phyloP scores from a whole-genome alignment of 2,329 filamentous ascomycete genomes.

The Cladosporium sphaerospermum region DNA sequence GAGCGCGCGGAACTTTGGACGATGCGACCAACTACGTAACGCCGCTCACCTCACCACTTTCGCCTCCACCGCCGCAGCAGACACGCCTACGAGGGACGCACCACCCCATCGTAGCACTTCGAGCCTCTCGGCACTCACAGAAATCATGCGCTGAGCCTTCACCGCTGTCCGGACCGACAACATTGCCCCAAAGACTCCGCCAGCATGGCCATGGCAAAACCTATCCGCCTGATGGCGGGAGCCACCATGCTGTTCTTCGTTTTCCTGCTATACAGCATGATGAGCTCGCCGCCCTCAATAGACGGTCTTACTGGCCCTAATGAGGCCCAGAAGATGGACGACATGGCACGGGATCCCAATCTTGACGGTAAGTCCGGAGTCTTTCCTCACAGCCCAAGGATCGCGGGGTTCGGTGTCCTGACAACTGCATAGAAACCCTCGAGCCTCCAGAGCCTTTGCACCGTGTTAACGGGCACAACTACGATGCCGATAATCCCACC shows the following conservation, averaged over 20 bases:
- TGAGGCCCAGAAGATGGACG: conserved; percentile 40
- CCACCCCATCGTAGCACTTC: not conserved
- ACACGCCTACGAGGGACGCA: not conserved
- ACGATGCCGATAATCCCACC: conserved; percentile 66
- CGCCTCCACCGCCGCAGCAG: not conserved
- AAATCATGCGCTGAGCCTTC: conserved; percentile 10
- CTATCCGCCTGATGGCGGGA: conserved; percentile 71
- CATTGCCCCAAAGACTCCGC: not conserved
- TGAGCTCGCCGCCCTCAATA: conserved; percentile 37
- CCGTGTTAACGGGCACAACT: conserved; percentile 64
- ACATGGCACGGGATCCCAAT: conserved; percentile 75
- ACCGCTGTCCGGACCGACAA: not conserved
- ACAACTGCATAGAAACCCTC: conserved; percentile 56
- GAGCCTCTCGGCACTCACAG: not conserved
- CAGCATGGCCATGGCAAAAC: conserved; percentile 77
- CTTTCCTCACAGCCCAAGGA: not conserved
- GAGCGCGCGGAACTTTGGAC: not conserved
- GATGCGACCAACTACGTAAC: not conserved
- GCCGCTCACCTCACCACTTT: not conserved
- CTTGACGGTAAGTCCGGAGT: conserved; percentile 63
- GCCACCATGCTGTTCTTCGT: conserved; percentile 66
- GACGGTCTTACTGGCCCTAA: conserved; percentile 19
- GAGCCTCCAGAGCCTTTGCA: conserved; percentile 75
- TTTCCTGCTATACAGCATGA: conserved; percentile 72
- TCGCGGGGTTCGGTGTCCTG: not conserved